Percentiles rank a stretch among this genome's conserved stretches.
phyloP scores from a whole-genome alignment of 345 rosid genomes.

The Hibiscus syriacus region DNA sequence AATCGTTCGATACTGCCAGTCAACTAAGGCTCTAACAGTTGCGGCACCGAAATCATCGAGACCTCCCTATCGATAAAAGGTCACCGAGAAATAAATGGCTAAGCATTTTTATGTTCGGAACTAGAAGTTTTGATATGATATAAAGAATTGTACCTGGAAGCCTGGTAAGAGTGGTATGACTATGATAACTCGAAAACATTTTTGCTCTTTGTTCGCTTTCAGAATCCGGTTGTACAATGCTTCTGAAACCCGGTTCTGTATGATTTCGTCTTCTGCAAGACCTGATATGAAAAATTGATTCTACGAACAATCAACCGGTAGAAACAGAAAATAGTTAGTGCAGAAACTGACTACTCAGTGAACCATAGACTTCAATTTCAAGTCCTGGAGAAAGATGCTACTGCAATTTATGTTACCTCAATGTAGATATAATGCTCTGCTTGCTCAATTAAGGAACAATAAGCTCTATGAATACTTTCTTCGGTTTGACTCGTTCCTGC shows the following conservation, averaged over 20 bases:
- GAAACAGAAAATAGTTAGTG: slow-evolving; percentile 5
- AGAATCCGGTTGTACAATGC: slow-evolving; percentile 67
- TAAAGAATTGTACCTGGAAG: slow-evolving; percentile 53
- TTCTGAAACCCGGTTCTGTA: slow-evolving; percentile 71
- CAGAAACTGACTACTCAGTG: background rate
- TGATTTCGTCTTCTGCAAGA: slow-evolving; percentile 60
- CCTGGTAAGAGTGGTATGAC: slow-evolving; percentile 89
- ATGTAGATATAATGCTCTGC: slow-evolving; percentile 89
- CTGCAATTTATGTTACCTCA: slow-evolving; percentile 39
- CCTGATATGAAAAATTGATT: slow-evolving; percentile 96
- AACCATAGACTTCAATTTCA: background rate
- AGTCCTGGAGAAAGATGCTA: background rate
- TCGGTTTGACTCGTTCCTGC: slow-evolving; percentile 80
- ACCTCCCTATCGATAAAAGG: slow-evolving; percentile 53
- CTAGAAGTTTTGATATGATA: background rate
- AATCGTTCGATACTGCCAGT: slow-evolving; percentile 92
- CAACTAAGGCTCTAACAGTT: slow-evolving; percentile 85
- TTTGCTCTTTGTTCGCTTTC: slow-evolving; percentile 62
- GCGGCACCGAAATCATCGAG: slow-evolving; percentile 88
- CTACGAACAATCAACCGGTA: slow-evolving; percentile 33
- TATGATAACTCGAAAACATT: slow-evolving; percentile 62
- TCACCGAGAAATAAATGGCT: slow-evolving; percentile 1
- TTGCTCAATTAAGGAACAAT: slow-evolving; percentile 64
- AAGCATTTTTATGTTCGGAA: background rate
- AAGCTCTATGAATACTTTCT: slow-evolving; percentile 87